A percentile compares a stretch with the other conserved stretches of the same genome.
Conservation (phyloP, 2,329 filamentous ascomycete species). For the Diplocarpon rosae region DNA sequence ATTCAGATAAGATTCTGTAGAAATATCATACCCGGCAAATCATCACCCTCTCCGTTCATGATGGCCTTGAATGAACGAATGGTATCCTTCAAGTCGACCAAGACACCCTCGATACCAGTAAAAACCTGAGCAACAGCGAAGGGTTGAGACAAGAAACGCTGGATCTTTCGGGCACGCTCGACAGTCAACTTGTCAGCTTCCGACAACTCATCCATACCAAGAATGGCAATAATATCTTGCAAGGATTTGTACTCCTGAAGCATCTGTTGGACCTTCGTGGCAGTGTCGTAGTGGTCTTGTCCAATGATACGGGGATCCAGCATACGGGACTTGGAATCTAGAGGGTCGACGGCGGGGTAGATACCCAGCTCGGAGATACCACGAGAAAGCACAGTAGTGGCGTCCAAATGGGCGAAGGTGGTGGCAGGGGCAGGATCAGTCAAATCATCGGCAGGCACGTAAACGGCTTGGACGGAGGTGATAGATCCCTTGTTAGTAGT, state of each 20-base stretch:
- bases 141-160: constrained; percentile 99
- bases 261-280: constrained; percentile 95
- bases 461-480: constrained; percentile 99
- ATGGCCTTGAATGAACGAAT: constrained; percentile 93
- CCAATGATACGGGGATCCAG: constrained; percentile 97
- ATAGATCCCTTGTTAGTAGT: constrained; percentile 99
- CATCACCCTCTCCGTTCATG: constrained; percentile 77
- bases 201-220: constrained; percentile 98
- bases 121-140: constrained; percentile 83
- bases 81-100: constrained; percentile 98
- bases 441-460: constrained; percentile 99
- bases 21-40: constrained; percentile 65
- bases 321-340: constrained; percentile 99
- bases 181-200: constrained; percentile 99
- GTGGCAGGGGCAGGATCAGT: constrained; percentile 98
- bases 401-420: constrained; percentile 99
- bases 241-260: constrained; percentile 99
- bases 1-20: not conserved
- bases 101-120: constrained; percentile 75
- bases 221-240: constrained; percentile 99
- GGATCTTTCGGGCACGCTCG: constrained; percentile 99
- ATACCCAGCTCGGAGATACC: constrained; percentile 99
- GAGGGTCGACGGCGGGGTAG: constrained; percentile 98
- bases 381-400: constrained; percentile 99
- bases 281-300: constrained; percentile 93